Base-by-base conservation (phyloP, 768 basidiomycete species). In the Pleurotus platypus region DNA sequence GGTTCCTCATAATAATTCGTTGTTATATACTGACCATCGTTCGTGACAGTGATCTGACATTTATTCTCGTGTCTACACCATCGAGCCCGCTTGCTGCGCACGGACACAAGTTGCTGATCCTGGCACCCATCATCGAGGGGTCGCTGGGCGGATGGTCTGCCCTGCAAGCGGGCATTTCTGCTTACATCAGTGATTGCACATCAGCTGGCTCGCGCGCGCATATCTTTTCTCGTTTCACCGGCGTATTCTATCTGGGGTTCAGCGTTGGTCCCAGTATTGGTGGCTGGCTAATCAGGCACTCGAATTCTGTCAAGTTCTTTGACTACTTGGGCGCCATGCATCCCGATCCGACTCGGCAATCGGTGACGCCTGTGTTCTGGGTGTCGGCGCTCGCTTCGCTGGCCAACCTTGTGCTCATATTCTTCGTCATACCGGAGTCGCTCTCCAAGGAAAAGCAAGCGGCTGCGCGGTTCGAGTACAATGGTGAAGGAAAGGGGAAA, bases 141-240 rank as follows among this genome's bases (percentile, higher is more conserved):
- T 70, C 87, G 13, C 76, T 93, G 2, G 94, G 94, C 12, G 92
- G 94, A 24, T 90, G 87, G 82, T 83, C 87, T 5, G 86, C 92
- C 0, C 71, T 94, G 7, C 83, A 86, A 55, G 83, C 87, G 3
- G 86, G 87, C 0, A 84, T 84, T n/a, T 83, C 87, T 12, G 90
- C 94, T 3, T 93, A 92, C 63, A 75, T 93, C 51, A 86, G 87
- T 37, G 92, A 94, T 64, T 92, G 90, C 65, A 93, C 92, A 2
- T 88, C 88, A n/a, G 77, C 83, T 45, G 91, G 90, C 43, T 92
- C 91, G 7, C 83, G 90, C 42, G 81, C 91, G 1, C 78, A 83
- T 40, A 83, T 86, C 24, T 87, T 86, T 69, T 83, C 84, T n/a
- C 78, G 85, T 13, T 87, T 94, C 68, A 77, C 81, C 6, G 94